Evolutionary conservation across 768 basidiomycete species (phyloP).

Genomic region (Lyophyllum atratum): DNA sequence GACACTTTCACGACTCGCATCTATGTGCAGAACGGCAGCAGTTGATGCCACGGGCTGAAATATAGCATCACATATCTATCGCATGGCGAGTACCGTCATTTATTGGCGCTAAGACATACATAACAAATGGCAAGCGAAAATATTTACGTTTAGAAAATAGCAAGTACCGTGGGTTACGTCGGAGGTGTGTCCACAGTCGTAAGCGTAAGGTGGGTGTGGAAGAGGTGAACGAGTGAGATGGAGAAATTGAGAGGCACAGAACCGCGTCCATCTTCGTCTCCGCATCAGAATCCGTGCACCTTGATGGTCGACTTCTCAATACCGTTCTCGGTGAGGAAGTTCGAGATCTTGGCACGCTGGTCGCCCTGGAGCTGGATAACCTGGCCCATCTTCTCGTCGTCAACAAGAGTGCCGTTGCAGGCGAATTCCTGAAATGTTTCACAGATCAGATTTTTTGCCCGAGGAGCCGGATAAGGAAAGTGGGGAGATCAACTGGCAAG

Average conservation of each 20-base stretch:
- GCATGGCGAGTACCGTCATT: conserved; percentile 10
- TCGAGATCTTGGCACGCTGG: conserved; percentile 88
- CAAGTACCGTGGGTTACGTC: conserved; percentile 2
- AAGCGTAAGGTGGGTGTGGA: neutral
- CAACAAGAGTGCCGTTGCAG: conserved; percentile 96
- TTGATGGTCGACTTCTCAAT: conserved; percentile 79
- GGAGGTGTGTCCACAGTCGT: neutral
- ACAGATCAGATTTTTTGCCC: neutral
- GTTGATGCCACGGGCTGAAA: neutral
- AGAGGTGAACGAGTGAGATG: neutral
- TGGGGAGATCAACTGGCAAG: neutral
- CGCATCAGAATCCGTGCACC: conserved; percentile 80
- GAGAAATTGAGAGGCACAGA: conserved; percentile 9
- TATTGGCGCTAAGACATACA: conserved; percentile 28
- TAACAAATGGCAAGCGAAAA: conserved; percentile 21
- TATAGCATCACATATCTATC: conserved; percentile 6
- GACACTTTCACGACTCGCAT: conserved; percentile 15
- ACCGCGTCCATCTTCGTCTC: neutral
- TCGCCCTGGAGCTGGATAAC: conserved; percentile 99
- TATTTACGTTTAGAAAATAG: conserved; percentile 18
- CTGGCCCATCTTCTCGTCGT: conserved; percentile 93
- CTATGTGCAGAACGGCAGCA: conserved; percentile 10
- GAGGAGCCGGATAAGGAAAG: neutral
- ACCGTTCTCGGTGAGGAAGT: conserved; percentile 84
- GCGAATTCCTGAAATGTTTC: conserved; percentile 77